phyloP scores from a whole-genome alignment of 202 grass and related monocot species.

The Brachypodium distachyon region DNA sequence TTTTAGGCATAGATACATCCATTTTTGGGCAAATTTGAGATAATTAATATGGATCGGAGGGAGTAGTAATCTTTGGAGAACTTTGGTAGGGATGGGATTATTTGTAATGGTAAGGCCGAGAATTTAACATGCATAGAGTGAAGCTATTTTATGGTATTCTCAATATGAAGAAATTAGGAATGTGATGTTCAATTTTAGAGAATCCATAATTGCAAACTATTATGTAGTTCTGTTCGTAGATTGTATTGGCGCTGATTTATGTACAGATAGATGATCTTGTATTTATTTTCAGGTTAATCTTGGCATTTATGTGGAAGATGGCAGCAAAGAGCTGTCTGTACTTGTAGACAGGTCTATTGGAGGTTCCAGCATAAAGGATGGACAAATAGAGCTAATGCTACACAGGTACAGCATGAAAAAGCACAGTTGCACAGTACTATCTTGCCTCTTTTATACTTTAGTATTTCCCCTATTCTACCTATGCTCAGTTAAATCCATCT shows the following conservation, averaged over 20 bases:
- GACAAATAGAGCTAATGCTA: constrained; percentile 92
- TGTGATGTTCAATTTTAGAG: no score
- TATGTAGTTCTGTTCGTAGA: background rate
- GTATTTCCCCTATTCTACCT: background rate
- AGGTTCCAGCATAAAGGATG: constrained; percentile 85
- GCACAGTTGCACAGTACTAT: constrained; percentile 7
- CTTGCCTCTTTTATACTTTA: background rate
- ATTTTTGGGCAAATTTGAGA: no score
- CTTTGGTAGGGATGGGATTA: background rate
- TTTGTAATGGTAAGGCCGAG: background rate
- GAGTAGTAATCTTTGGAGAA: no score
- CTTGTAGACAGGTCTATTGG: constrained; percentile 84
- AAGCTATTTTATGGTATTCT: background rate
- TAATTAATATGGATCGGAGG: no score
- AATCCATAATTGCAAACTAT: no score
- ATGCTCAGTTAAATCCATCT: background rate
- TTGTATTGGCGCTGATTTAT: constrained; percentile 4
- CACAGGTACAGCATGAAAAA: constrained; percentile 56
- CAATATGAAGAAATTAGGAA: background rate
- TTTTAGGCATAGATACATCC: no score
- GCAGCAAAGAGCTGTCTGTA: constrained; percentile 69
- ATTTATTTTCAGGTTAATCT: constrained; percentile 74
- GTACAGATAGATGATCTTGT: background rate
- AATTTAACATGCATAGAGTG: background rate
- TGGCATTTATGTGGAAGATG: constrained; percentile 89